Evolutionary conservation across 2,329 filamentous ascomycete genomes (phyloP), one percentile per base, ranked within the genome.

Genomic region (Fusarium sp.): DNA sequence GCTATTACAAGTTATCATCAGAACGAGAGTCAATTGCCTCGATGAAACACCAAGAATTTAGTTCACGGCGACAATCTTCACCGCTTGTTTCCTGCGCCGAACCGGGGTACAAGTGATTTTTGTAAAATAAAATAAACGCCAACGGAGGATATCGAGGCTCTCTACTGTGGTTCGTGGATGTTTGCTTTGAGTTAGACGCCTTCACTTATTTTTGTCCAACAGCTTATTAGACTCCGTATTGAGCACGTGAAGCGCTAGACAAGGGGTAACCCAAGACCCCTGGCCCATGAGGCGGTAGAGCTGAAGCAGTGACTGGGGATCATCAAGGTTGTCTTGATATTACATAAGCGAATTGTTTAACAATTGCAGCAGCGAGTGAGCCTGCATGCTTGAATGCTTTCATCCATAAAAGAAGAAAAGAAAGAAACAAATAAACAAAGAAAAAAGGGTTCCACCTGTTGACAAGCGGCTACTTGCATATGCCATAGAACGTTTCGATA

Each of bases 401-500:
- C 13, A 52, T 39, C 11, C 22, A 36, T 59, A 22, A 39, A 38
- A 50, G 15, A 58, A 58, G 39, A 38, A 47, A 34, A 60, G 22
- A 24, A 48, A 22, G 13, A 28, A 28, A 47, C 8, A 22, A 47
- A 26, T 3, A 45, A 28, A 45, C 17, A 48, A 34, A n/a, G 6
- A 24, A 15, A 32, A 38, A 56, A 32, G 32, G 22, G 22, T 36
- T 51, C 7, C 30, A 59, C 26, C 26, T 18, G 41, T 15, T 45
- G 47, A 54, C 36, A 36, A 60, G 58, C 51, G 71, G 59, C 45
- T 72, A 68, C 55, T n/a, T 63, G 62, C 54, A 72, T 63, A 72
- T 61, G 64, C 55, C 36, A 20, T 58, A 12, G 28, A 62, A 47
- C 32, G 71, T 68, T 74, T 74, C 55, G 59, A 72, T 72, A 74